Conservation (phyloP, 208 protist genomes). For the Trypanosoma congolense region DNA sequence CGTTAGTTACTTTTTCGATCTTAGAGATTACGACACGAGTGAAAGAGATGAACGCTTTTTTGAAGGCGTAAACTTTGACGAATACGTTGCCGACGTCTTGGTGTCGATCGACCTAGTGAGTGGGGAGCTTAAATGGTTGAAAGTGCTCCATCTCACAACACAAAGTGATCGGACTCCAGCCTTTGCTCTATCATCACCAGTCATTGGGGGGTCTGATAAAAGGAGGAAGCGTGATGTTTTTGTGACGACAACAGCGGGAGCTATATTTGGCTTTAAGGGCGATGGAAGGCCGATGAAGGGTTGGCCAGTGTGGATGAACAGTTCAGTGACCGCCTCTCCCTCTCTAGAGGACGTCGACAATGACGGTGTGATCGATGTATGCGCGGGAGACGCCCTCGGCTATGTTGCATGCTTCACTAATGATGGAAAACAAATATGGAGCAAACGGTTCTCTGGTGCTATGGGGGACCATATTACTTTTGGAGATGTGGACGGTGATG, state of each 20-base stretch:
- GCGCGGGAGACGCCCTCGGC: slow-evolving; percentile 77
- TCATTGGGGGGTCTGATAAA: slow-evolving; percentile 74
- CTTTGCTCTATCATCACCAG: slow-evolving; percentile 73
- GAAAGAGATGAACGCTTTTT: slow-evolving; percentile 21
- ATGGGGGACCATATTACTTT: slow-evolving; percentile 62
- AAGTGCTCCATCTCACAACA: slow-evolving; percentile 76
- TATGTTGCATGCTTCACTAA: slow-evolving; percentile 79
- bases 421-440: slow-evolving; percentile 73
- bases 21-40: slow-evolving; percentile 29
- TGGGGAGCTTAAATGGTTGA: slow-evolving; percentile 80
- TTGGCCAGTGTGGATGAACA: slow-evolving; percentile 68
- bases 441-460: slow-evolving; percentile 46
- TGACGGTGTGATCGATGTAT: slow-evolving; percentile 84
- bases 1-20: slow-evolving; percentile 89
- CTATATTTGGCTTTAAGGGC: slow-evolving; percentile 60
- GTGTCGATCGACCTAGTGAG: slow-evolving; percentile 80
- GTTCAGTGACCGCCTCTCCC: slow-evolving; percentile 60
- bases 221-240: slow-evolving; percentile 56
- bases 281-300: slow-evolving; percentile 39
- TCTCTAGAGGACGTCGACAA: slow-evolving; percentile 78
- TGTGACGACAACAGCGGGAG: slow-evolving; percentile 73
- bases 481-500: slow-evolving; percentile 90
- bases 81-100: slow-evolving; percentile 88
- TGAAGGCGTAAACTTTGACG: slow-evolving; percentile 35
- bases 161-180: slow-evolving; percentile 40